These are phyloP conservation scores for Pezicula carpinea DNA, from an alignment of 2,329 filamentous ascomycete species.

Conservation along the genomic window DNA sequence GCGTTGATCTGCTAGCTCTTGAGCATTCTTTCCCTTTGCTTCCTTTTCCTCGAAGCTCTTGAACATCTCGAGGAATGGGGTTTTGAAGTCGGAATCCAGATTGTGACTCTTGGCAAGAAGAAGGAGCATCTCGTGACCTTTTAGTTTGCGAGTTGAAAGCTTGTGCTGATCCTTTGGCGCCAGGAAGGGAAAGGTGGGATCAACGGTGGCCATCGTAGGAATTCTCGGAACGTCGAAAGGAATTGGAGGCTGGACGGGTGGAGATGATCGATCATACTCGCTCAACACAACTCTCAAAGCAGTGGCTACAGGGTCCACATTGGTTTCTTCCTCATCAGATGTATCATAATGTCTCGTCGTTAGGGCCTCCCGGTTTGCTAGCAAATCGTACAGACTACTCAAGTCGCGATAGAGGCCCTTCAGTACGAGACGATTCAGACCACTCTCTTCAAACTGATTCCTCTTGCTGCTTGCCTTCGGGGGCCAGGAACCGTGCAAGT, in stretches of 20 bases:
- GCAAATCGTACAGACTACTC: constrained; percentile 78
- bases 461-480: constrained; percentile 90
- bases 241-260: constrained; percentile 84
- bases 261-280: constrained; percentile 85
- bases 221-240: constrained; percentile 83
- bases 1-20: constrained; percentile 67
- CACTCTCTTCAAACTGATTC: constrained; percentile 80
- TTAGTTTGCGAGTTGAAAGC: constrained; percentile 65
- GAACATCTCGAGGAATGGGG: constrained; percentile 66
- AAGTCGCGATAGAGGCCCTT: constrained; percentile 82
- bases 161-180: constrained; percentile 71
- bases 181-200: constrained; percentile 59
- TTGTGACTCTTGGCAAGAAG: constrained; percentile 82
- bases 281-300: constrained; percentile 75
- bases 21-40: constrained; percentile 55
- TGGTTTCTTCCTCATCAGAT: constrained; percentile 47
- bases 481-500: constrained; percentile 73
- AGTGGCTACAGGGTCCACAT: constrained; percentile 56
- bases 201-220: constrained; percentile 62
- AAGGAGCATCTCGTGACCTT: constrained; percentile 71
- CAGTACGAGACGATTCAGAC: constrained; percentile 79
- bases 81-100: constrained; percentile 56
- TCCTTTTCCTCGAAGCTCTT: constrained; percentile 67
- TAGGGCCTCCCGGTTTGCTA: constrained; percentile 73
- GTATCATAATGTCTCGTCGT: constrained; percentile 70